A percentile compares a stretch with the other conserved stretches of the same genome.
phyloP scores from a whole-genome alignment of 192 early-diverging fungal genomes.

The Coemansia sp. region DNA sequence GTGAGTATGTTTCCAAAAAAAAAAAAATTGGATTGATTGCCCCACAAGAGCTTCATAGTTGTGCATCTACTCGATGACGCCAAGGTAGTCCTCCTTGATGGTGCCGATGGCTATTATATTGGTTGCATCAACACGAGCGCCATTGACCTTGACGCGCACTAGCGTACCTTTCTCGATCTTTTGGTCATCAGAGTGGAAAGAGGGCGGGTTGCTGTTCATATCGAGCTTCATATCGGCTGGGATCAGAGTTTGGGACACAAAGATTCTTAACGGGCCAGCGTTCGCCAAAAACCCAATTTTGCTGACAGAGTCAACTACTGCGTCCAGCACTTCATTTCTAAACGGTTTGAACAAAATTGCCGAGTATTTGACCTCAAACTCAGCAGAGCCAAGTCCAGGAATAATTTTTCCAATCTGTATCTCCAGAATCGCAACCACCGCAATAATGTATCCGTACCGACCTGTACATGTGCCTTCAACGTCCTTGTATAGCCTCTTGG shows the following conservation, averaged over 20 bases:
- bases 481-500: slow-evolving; percentile 83
- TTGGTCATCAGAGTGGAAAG: slow-evolving; percentile 74
- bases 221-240: slow-evolving; percentile 90
- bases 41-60: background rate
- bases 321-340: slow-evolving; percentile 95
- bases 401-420: slow-evolving; percentile 81
- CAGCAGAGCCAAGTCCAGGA: slow-evolving; percentile 80
- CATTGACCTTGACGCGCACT: slow-evolving; percentile 86
- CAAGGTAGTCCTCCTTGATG: slow-evolving; percentile 97
- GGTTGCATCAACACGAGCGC: slow-evolving; percentile 84
- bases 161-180: slow-evolving; percentile 83
- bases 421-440: slow-evolving; percentile 77
- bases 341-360: slow-evolving; percentile 98
- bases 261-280: slow-evolving; percentile 89
- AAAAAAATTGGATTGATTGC: background rate
- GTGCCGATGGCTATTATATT: slow-evolving; percentile 95
- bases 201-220: slow-evolving; percentile 80
- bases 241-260: slow-evolving; percentile 83
- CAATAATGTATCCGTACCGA: slow-evolving; percentile 88
- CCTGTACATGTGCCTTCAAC: slow-evolving; percentile 95
- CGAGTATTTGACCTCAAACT: slow-evolving; percentile 86
- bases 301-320: slow-evolving; percentile 82
- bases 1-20: background rate
- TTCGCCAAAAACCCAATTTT: slow-evolving; percentile 96
- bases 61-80: slow-evolving; percentile 59